These are phyloP conservation scores for Phytophthora uliginosa DNA, from an alignment of 352 stramenopile genomes.

Conservation along the genomic window DNA sequence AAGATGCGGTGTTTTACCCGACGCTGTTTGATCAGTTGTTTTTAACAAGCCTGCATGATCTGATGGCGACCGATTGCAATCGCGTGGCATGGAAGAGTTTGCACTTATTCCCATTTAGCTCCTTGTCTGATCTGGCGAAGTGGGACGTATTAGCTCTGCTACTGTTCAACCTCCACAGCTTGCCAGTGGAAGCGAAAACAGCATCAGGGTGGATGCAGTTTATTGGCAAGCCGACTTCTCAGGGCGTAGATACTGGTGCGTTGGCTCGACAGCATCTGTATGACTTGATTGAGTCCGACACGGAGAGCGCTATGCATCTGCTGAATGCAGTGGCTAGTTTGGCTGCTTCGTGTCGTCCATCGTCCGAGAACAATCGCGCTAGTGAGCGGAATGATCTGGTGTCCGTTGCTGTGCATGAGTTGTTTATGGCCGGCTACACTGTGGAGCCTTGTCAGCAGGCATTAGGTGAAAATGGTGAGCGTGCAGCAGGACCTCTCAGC, in stretches of 20 bases:
- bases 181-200: constrained; percentile 70
- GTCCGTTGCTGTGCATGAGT: constrained; percentile 66
- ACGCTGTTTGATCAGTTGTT: constrained; percentile 90
- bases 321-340: constrained; percentile 76
- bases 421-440: constrained; percentile 75
- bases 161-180: constrained; percentile 77
- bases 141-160: constrained; percentile 86
- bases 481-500: constrained; percentile 61
- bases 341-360: constrained; percentile 44
- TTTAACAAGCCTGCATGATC: constrained; percentile 78
- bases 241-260: constrained; percentile 37
- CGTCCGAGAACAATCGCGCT: neutral
- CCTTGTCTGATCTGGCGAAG: constrained; percentile 77
- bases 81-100: constrained; percentile 85
- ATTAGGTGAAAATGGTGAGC: constrained; percentile 60
- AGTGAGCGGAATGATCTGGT: constrained; percentile 57
- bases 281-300: constrained; percentile 67
- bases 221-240: constrained; percentile 52
- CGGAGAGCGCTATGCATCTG: constrained; percentile 75
- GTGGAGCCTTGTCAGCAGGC: constrained; percentile 54
- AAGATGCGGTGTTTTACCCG: constrained; percentile 68
- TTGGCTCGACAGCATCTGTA: constrained; percentile 62
- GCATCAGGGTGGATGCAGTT: constrained; percentile 73
- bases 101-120: constrained; percentile 72
- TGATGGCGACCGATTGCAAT: constrained; percentile 81